phyloP scores from a whole-genome alignment of 148 eudicot genomes.

The Euryodendron excelsum region DNA sequence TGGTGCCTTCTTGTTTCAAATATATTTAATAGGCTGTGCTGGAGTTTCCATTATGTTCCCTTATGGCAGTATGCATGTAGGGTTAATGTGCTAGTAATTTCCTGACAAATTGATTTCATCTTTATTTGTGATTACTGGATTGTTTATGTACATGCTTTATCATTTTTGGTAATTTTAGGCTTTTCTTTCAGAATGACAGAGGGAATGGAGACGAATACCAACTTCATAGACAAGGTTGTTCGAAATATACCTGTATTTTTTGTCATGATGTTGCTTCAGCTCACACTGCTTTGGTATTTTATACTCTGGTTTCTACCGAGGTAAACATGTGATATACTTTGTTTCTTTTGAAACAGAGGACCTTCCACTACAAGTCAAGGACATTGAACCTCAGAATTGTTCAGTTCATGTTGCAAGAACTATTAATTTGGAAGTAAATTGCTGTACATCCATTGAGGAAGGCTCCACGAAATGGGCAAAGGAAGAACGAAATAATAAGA shows the following conservation, averaged over 20 bases:
- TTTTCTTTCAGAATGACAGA: conserved; percentile 41
- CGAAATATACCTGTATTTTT: neutral
- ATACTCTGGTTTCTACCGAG: neutral
- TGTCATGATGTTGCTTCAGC: neutral
- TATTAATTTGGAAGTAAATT: conserved; percentile 12
- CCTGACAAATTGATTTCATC: neutral
- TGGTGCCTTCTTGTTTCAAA: neutral
- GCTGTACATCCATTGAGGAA: conserved; percentile 10
- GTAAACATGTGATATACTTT: conserved; percentile 13
- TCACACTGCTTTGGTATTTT: neutral
- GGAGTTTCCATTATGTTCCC: neutral
- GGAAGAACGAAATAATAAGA: conserved; percentile 39
- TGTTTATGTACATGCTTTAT: neutral
- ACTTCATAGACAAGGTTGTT: conserved; percentile 38
- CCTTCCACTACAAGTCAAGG: conserved; percentile 15
- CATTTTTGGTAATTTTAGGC: neutral
- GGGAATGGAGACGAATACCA: conserved; percentile 17
- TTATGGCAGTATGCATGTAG: neutral
- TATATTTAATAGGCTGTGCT: neutral
- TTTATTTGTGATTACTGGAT: neutral
- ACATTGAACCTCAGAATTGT: conserved; percentile 20
- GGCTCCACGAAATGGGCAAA: conserved; percentile 18
- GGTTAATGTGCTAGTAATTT: neutral
- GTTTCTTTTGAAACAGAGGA: conserved; percentile 23
- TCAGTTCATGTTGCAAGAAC: conserved; percentile 12